A percentile compares a stretch with the other conserved stretches of the same genome.
These are phyloP conservation scores for Tricholoma terreum DNA, from an alignment of 768 basidiomycete genomes.

Conservation along the genomic window DNA sequence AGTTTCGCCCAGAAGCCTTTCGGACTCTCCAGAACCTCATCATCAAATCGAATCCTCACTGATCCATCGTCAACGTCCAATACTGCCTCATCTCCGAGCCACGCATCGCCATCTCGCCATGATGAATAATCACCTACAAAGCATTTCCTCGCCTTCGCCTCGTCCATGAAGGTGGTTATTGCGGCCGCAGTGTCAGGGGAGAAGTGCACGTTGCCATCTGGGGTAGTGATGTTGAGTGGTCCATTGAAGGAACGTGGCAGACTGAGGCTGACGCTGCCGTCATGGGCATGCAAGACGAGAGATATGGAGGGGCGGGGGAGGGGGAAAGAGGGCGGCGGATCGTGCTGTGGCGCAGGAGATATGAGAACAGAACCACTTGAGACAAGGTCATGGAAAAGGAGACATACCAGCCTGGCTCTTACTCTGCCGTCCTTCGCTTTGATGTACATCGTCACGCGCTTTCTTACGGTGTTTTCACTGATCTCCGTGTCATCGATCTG, in stretches of 20 bases:
- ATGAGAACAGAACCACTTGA: not conserved
- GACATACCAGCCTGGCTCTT: conserved; percentile 21
- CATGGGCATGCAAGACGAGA: conserved; percentile 16
- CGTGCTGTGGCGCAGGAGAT: not conserved
- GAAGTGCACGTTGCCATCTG: conserved; percentile 27
- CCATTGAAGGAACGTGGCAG: conserved; percentile 42
- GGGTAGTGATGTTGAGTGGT: conserved; percentile 24
- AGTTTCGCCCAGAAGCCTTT: not conserved
- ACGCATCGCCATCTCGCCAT: conserved; percentile 17
- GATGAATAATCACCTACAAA: conserved; percentile 36
- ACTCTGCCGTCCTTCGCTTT: conserved; percentile 28
- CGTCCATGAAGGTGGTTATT: conserved; percentile 30
- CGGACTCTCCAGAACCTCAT: conserved; percentile 23
- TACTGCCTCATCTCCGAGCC: conserved; percentile 35
- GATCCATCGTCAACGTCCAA: conserved; percentile 33
- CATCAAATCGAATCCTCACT: conserved; percentile 34
- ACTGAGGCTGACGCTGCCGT: conserved; percentile 30
- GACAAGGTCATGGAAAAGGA: not conserved
- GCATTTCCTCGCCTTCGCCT: conserved; percentile 1
- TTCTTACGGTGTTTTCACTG: conserved; percentile 2
- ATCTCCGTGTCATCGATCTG: not conserved
- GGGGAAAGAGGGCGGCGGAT: conserved; percentile 18
- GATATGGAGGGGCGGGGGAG: conserved; percentile 22
- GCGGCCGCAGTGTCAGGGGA: conserved; percentile 26
- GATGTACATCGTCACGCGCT: conserved; percentile 16